A percentile compares a stretch with the other conserved stretches of the same genome.
phyloP scores from a whole-genome alignment of 257 asterid species.

The Cordia subcordata region DNA sequence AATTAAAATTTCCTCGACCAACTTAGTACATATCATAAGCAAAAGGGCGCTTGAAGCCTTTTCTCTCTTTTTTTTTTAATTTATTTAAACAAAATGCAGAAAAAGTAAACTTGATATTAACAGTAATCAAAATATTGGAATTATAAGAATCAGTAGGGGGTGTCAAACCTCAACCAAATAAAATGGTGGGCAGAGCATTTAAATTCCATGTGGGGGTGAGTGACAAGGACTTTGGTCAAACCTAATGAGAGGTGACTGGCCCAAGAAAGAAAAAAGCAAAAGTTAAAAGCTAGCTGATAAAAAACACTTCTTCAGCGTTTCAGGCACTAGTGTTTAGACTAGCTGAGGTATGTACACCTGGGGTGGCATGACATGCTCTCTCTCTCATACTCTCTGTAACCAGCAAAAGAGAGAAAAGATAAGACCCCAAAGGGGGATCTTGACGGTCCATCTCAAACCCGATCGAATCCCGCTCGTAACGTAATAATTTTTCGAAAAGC shows the following conservation, averaged over 20 bases:
- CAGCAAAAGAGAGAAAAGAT: too few species aligned
- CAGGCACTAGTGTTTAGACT: constrained; percentile 58
- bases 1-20: too few species aligned
- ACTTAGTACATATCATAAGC: too few species aligned
- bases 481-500: too few species aligned
- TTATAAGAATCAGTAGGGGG: background rate
- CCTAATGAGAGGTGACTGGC: constrained; percentile 35
- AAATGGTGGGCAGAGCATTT: constrained; percentile 45
- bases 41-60: too few species aligned
- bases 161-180: constrained; percentile 21
- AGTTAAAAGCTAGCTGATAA: constrained; percentile 45
- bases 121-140: constrained; percentile 1
- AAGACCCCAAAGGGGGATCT: too few species aligned
- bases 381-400: too few species aligned
- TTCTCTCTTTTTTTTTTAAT: too few species aligned
- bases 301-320: constrained; percentile 26
- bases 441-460: too few species aligned
- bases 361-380: background rate
- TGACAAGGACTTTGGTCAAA: constrained; percentile 54
- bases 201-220: constrained; percentile 28
- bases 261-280: constrained; percentile 35
- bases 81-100: background rate
- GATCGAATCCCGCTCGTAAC: too few species aligned
- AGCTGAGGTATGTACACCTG: constrained; percentile 36
- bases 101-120: background rate